Evolutionary conservation across 106 monocot species (phyloP).

Genomic region (Platanthera zijinensis): DNA sequence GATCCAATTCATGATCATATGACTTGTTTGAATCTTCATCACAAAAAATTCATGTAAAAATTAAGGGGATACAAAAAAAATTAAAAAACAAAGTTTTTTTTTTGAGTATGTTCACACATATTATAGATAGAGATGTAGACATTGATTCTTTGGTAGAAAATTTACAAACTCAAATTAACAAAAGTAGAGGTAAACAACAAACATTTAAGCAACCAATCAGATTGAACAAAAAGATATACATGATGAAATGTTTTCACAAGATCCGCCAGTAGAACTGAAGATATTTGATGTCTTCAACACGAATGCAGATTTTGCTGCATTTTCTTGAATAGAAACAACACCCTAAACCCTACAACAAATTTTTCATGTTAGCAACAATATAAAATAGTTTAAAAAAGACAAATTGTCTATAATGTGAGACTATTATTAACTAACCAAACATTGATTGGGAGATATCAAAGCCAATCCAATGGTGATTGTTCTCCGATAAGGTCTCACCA

Average conservation of each 20-base stretch:
- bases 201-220: too few relatives aligned
- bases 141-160: too few relatives aligned
- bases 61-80: too few relatives aligned
- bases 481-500: constrained; percentile 84
- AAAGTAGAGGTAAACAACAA: too few relatives aligned
- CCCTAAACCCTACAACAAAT: constrained; percentile 26
- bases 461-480: constrained; percentile 94
- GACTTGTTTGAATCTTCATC: too few relatives aligned
- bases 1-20: too few relatives aligned
- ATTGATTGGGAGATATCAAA: constrained; percentile 67
- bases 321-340: not conserved
- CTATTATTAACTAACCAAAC: constrained; percentile 42
- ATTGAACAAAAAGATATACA: too few relatives aligned
- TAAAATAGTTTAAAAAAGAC: not conserved
- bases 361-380: constrained; percentile 9
- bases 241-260: not conserved
- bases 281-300: not conserved
- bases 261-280: not conserved
- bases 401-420: not conserved
- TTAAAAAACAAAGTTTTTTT: too few relatives aligned
- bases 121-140: too few relatives aligned
- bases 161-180: too few relatives aligned
- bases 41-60: too few relatives aligned
- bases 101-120: too few relatives aligned
- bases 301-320: not conserved